Base-by-base conservation (phyloP, 352 stramenopile species). In the Globisporangium nodosum region DNA sequence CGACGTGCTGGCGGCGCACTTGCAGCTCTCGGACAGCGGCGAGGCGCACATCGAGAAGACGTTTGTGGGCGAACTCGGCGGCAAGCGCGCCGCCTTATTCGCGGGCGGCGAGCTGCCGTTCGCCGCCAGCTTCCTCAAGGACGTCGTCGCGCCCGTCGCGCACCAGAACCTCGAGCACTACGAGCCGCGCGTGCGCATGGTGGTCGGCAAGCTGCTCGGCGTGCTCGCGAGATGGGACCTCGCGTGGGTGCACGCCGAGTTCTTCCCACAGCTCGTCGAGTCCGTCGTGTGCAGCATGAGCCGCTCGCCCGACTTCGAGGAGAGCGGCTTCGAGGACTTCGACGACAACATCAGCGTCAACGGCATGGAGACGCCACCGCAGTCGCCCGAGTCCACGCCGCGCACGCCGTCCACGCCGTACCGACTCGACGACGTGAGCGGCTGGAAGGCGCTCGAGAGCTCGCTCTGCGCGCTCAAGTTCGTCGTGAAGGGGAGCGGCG, bases 401-500 rank as follows among this genome's bases (percentile, higher is more conserved):
- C 86, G 75, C 53, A 93, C 76, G 43, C 85, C 78, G 9, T 93
- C 69, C 56, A 93, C 73, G 49, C 91, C 76, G 61, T 86, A 91
- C 49, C 67, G 88, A 16, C 75, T 98, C 52, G 95, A 99, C 63
- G 95, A 99, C 65, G 98, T 97, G 4, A 98, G 92, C 51, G 95
- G 96, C 33, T 99, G 95, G 94, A 97, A 98, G 66, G 88, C 91
- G 2, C 77, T 98, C 6, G 96, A 98, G 70, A 98, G 90, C n/a
- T 96, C 78, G 7, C 62, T 96, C 3, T 82, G 86, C 58, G 87
- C 85, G 18, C 68, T 96, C 58, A 94, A 96, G 60, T 91, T 79
- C 65, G 77, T 94, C 16, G 72, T 96, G 18, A 78, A 88, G 33
- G 86, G 81, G 27, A 94, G 85, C 24, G 80, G 93, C 16, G 70